Evolutionary conservation across 192 early-diverging fungal genomes (phyloP).

Genomic region (Rhizoclosmatium globosum): DNA sequence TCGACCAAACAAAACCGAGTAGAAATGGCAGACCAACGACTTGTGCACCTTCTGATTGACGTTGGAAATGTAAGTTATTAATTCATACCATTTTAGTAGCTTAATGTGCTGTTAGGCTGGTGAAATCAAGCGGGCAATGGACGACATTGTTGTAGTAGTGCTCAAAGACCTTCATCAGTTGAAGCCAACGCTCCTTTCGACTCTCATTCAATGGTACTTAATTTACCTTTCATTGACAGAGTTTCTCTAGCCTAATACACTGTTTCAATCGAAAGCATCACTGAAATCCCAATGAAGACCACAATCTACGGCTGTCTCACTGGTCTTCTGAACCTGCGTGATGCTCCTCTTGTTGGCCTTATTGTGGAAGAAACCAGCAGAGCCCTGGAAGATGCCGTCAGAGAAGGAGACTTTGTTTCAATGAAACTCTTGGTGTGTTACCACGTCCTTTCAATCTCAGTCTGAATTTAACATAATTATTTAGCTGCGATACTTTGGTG

Average conservation of each 20-base stretch:
- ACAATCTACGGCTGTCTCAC: constrained; percentile 81
- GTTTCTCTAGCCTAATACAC: neutral
- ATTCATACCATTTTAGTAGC: too few relatives aligned
- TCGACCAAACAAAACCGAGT: neutral
- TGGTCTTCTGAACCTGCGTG: constrained; percentile 83
- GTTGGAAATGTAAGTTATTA: constrained; percentile 9
- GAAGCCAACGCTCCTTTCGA: neutral
- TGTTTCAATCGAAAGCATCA: too few relatives aligned
- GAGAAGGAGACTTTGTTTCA: constrained; percentile 36
- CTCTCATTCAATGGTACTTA: constrained; percentile 6
- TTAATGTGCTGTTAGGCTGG: constrained; percentile 12
- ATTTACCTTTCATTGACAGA: neutral
- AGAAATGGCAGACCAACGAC: constrained; percentile 6
- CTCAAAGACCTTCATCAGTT: neutral
- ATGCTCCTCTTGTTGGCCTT: constrained; percentile 65
- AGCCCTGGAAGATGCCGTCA: constrained; percentile 64
- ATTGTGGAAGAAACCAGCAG: constrained; percentile 69
- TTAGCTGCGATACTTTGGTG: constrained; percentile 77
- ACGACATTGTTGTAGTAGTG: constrained; percentile 9
- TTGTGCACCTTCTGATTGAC: constrained; percentile 3
- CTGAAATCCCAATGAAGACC: constrained; percentile 78
- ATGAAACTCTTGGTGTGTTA: too few relatives aligned
- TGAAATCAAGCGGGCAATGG: constrained; percentile 18
- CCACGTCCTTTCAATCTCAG: too few relatives aligned
- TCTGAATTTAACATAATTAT: too few relatives aligned